phyloP scores from a whole-genome alignment of 2,329 filamentous ascomycete genomes.

The Penicillium italicum region DNA sequence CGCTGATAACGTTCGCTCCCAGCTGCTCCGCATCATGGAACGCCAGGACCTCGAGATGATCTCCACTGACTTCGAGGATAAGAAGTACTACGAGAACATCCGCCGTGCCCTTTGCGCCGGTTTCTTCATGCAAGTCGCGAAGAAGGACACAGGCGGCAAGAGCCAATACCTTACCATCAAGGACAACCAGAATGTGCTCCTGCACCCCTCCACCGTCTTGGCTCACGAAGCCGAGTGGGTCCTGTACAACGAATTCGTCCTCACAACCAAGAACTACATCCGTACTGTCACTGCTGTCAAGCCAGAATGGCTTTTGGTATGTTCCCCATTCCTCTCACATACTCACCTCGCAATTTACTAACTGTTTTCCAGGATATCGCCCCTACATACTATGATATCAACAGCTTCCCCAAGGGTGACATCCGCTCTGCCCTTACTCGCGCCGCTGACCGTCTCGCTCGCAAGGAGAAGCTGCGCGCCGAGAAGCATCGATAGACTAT shows the following conservation, averaged over 20 bases:
- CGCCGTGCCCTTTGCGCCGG: conserved; percentile 85
- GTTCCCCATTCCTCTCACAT: conserved; percentile 33
- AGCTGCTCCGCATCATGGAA: conserved; percentile 97
- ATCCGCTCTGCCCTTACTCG: conserved; percentile 65
- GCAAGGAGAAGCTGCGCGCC: conserved; percentile 51
- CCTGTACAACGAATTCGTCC: conserved; percentile 95
- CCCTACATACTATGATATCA: conserved; percentile 84
- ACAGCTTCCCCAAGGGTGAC: conserved; percentile 77
- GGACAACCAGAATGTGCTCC: conserved; percentile 86
- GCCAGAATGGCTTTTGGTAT: conserved; percentile 88
- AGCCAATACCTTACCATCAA: conserved; percentile 86
- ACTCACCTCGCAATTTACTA: conserved; percentile 14
- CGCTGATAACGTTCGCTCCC: conserved; percentile 87
- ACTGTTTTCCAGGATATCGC: conserved; percentile 70
- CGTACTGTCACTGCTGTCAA: conserved; percentile 87
- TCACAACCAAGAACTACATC: conserved; percentile 98
- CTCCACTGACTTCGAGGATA: conserved; percentile 86
- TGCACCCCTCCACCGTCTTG: conserved; percentile 90
- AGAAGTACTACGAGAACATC: conserved; percentile 98
- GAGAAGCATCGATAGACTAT: conserved; percentile 34
- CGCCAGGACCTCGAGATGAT: conserved; percentile 79
- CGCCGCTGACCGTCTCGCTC: conserved; percentile 52
- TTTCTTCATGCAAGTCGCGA: conserved; percentile 99
- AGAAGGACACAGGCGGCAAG: conserved; percentile 84
- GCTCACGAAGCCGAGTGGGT: conserved; percentile 92